These are phyloP conservation scores for Termitomyces titanicus DNA, from an alignment of 768 basidiomycete species.

Conservation along the genomic window DNA sequence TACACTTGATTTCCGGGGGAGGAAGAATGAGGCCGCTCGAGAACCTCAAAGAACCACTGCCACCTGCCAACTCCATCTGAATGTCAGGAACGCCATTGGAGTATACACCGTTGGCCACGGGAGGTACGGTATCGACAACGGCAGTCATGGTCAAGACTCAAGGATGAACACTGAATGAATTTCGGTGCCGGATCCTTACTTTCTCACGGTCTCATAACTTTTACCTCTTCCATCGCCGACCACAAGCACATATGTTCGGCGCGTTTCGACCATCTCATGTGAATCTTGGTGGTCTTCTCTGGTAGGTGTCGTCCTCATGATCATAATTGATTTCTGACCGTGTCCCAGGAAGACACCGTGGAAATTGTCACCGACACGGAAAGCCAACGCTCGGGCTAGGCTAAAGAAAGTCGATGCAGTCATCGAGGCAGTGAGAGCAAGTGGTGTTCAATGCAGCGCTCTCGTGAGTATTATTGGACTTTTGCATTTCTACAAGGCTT, in stretches of 20 bases:
- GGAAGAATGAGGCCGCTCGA: constrained; percentile 89
- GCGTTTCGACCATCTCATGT: constrained; percentile 74
- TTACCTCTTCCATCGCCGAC: constrained; percentile 9
- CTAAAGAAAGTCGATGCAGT: constrained; percentile 93
- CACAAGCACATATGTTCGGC: constrained; percentile 65
- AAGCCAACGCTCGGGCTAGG: constrained; percentile 85
- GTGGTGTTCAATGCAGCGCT: constrained; percentile 74
- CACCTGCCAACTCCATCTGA: constrained; percentile 34
- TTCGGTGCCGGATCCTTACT: constrained; percentile 1
- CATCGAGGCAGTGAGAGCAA: constrained; percentile 80
- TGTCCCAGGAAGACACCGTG: constrained; percentile 86
- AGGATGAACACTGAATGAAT: constrained; percentile 20
- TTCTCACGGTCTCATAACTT: constrained; percentile 31
- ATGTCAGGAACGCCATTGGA: constrained; percentile 38
- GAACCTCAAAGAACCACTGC: constrained; percentile 45
- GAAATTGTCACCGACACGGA: constrained; percentile 87
- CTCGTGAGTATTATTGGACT: constrained; percentile 52
- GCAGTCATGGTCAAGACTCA: constrained; percentile 44
- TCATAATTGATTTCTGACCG: background rate
- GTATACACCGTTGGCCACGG: constrained; percentile 34
- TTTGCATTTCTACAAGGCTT: background rate
- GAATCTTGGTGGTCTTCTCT: constrained; percentile 75
- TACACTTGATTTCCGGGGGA: constrained; percentile 93
- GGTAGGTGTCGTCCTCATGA: constrained; percentile 44
- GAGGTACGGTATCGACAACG: constrained; percentile 28